Percentiles rank a stretch among this genome's conserved stretches.
These are phyloP conservation scores for Mycena rebaudengoi DNA, from an alignment of 768 basidiomycete species.

Conservation along the genomic window DNA sequence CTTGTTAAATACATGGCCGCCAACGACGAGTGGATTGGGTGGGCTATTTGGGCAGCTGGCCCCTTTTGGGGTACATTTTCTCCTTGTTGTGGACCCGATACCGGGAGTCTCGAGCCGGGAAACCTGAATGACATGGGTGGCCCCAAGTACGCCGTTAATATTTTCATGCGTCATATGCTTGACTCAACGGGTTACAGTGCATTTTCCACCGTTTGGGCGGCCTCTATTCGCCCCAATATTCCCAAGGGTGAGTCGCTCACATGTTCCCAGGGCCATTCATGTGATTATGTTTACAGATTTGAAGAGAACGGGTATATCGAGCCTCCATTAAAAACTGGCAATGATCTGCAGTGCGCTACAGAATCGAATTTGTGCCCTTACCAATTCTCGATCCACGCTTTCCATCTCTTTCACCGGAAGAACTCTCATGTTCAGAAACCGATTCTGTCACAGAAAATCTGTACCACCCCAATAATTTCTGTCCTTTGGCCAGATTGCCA, in stretches of 20 bases:
- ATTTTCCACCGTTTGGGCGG: constrained; percentile 48
- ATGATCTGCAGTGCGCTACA: no score
- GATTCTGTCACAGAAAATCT: no score
- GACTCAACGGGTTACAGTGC: constrained; percentile 33
- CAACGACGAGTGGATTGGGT: constrained; percentile 57
- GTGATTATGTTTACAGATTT: constrained; percentile 12
- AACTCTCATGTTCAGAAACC: no score
- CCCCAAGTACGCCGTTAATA: constrained; percentile 42
- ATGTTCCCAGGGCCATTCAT: no score
- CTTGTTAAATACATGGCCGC: constrained; percentile 48
- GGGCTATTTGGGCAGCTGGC: constrained; percentile 58
- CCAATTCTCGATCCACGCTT: no score
- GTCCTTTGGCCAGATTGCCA: no score
- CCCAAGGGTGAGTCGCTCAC: constrained; percentile 33
- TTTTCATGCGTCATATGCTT: background rate
- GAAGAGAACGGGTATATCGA: constrained; percentile 20
- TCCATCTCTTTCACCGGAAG: no score
- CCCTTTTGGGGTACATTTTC: constrained; percentile 53
- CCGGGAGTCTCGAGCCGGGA: constrained; percentile 55
- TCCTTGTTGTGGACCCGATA: constrained; percentile 53
- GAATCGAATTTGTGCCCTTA: no score
- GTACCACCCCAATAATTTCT: no score
- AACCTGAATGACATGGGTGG: constrained; percentile 44
- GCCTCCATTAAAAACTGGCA: no score
- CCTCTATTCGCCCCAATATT: constrained; percentile 48